Evolutionary conservation across 2,329 filamentous ascomycete species (phyloP).

Genomic region (Allantophomopsis lycopodina): DNA sequence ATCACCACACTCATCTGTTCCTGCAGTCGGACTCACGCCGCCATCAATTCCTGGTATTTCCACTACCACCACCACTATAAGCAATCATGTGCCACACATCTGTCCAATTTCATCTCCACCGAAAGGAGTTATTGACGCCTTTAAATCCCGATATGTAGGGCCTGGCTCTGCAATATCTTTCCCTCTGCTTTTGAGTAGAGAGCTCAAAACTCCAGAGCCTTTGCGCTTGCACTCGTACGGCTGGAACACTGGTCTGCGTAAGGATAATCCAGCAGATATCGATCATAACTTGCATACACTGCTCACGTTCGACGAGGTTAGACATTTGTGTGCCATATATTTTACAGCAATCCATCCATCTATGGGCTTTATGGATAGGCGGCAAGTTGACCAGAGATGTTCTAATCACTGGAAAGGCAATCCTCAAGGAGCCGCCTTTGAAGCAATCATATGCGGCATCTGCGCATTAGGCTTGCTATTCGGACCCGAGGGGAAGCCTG

Average conservation of each 20-base stretch:
- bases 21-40: background rate
- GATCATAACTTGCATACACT: constrained; percentile 10
- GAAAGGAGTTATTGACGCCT: constrained; percentile 15
- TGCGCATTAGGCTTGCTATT: constrained; percentile 20
- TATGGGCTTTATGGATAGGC: constrained; percentile 18
- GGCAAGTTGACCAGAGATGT: constrained; percentile 10
- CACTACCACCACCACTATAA: constrained; percentile 2
- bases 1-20: background rate
- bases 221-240: constrained; percentile 22
- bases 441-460: constrained; percentile 18
- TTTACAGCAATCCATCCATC: constrained; percentile 16
- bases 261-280: constrained; percentile 12
- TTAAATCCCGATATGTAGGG: constrained; percentile 17
- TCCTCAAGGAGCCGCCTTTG: constrained; percentile 15
- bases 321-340: constrained; percentile 16
- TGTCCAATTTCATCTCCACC: background rate
- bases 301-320: constrained; percentile 14
- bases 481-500: constrained; percentile 5
- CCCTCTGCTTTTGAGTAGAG: constrained; percentile 17
- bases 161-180: constrained; percentile 19
- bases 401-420: constrained; percentile 17
- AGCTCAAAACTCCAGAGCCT: constrained; percentile 17
- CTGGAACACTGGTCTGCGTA: constrained; percentile 19
- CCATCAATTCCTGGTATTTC: background rate
- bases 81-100: background rate